Percentiles rank a stretch among this genome's conserved stretches.
Conservation (phyloP, 2,329 filamentous ascomycete genomes). For the Sclerotinia subarctica region DNA sequence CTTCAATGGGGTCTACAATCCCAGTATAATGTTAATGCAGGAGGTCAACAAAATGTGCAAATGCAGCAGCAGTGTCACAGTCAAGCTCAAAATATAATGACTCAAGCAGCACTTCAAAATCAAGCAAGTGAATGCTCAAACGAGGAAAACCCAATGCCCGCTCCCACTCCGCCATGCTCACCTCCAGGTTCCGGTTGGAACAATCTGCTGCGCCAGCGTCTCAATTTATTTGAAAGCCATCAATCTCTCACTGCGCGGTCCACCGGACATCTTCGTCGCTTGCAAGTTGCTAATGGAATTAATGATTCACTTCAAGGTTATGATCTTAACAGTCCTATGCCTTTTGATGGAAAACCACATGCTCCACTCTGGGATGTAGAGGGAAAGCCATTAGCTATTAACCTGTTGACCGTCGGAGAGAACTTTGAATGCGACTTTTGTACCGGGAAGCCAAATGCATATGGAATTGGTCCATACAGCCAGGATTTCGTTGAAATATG, state of each 20-base stretch:
- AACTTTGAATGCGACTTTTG: constrained; percentile 5
- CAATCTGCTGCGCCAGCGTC: background rate
- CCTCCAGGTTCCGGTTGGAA: background rate
- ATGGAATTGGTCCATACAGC: background rate
- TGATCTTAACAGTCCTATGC: background rate
- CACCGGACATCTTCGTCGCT: background rate
- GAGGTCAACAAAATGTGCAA: background rate
- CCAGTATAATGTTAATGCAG: background rate
- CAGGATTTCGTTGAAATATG: background rate
- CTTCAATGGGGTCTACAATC: background rate
- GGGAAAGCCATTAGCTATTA: background rate
- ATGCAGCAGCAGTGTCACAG: background rate
- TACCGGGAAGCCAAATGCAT: background rate
- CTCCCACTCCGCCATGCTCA: background rate
- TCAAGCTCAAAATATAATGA: background rate
- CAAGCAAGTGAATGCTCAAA: background rate
- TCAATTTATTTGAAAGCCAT: background rate
- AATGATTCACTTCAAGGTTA: background rate
- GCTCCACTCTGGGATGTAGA: background rate
- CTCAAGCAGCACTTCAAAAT: background rate
- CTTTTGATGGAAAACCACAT: background rate
- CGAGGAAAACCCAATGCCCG: background rate
- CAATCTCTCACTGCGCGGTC: background rate
- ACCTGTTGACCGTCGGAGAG: background rate
- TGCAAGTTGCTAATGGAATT: background rate